phyloP scores from a whole-genome alignment of 805 yeast species.

The Candida silvicultrix region DNA sequence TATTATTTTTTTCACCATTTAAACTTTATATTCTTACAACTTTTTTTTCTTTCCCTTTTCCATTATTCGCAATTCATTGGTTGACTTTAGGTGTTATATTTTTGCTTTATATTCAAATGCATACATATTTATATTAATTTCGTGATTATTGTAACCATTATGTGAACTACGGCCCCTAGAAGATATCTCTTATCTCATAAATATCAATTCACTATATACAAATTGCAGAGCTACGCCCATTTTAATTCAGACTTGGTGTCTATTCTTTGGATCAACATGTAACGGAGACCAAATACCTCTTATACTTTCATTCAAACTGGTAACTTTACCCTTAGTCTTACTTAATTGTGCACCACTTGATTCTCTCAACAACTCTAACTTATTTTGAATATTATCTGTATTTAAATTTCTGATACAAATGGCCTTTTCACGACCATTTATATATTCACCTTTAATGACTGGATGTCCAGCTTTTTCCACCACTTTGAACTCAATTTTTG shows the following conservation, averaged over 20 bases:
- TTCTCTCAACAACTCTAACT: constrained; percentile 56
- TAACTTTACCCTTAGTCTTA: constrained; percentile 70
- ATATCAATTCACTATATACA: not conserved
- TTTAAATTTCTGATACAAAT: constrained; percentile 76
- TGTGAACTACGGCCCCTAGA: no score
- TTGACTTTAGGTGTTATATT: not conserved
- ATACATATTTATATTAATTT: not conserved
- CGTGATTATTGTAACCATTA: no score
- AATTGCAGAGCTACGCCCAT: not conserved
- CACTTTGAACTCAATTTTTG: constrained; percentile 68
- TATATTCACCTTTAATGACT: constrained; percentile 52
- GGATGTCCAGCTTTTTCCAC: constrained; percentile 81
- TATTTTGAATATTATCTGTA: constrained; percentile 53
- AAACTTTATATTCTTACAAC: no score
- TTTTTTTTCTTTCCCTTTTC: no score
- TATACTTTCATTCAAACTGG: constrained; percentile 72
- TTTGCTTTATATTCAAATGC: not conserved
- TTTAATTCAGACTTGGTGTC: constrained; percentile 34
- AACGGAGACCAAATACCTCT: constrained; percentile 98
- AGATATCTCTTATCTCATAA: not conserved
- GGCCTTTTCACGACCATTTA: constrained; percentile 39
- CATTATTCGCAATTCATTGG: no score
- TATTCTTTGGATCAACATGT: constrained; percentile 53
- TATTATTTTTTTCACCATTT: not conserved
- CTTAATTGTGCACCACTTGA: constrained; percentile 58